These are phyloP conservation scores for Colletotrichum ledebouriae DNA, from an alignment of 2,329 filamentous ascomycete genomes.

Conservation along the genomic window DNA sequence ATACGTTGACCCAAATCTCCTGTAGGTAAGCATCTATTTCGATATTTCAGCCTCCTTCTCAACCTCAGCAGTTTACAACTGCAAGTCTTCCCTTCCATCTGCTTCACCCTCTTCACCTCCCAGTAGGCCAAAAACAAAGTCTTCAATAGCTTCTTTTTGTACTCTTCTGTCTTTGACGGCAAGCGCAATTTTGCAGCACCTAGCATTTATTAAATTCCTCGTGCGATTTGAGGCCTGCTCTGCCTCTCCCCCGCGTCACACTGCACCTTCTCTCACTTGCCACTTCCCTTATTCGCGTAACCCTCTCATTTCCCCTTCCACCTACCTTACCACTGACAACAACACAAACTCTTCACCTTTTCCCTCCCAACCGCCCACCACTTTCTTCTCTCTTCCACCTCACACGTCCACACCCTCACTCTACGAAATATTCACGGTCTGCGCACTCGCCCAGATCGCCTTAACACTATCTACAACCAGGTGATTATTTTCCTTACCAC, in stretches of 20 bases:
- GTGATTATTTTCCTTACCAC: neutral
- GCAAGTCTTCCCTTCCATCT: neutral
- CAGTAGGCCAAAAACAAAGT: neutral
- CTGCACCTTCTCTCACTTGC: constrained; percentile 28
- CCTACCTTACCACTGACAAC: neutral
- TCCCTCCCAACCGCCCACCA: constrained; percentile 1
- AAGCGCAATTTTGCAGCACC: neutral
- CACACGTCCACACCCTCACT: constrained; percentile 8
- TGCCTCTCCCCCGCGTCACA: constrained; percentile 34
- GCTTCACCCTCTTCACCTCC: neutral
- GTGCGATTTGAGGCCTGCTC: constrained; percentile 15
- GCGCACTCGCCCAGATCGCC: neutral
- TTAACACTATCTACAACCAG: constrained; percentile 16
- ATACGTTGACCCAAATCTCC: constrained; percentile 2
- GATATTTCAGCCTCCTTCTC: neutral
- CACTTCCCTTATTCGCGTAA: constrained; percentile 29
- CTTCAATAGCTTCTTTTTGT: neutral
- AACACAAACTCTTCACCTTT: constrained; percentile 7
- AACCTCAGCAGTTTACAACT: neutral
- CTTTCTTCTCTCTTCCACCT: constrained; percentile 24
- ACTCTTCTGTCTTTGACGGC: neutral
- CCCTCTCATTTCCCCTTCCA: constrained; percentile 27
- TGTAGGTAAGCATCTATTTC: constrained; percentile 29
- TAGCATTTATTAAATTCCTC: neutral
- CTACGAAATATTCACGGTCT: neutral